These are phyloP conservation scores for Albophoma yamanashiensis DNA, from an alignment of 2,329 filamentous ascomycete species.

Conservation along the genomic window DNA sequence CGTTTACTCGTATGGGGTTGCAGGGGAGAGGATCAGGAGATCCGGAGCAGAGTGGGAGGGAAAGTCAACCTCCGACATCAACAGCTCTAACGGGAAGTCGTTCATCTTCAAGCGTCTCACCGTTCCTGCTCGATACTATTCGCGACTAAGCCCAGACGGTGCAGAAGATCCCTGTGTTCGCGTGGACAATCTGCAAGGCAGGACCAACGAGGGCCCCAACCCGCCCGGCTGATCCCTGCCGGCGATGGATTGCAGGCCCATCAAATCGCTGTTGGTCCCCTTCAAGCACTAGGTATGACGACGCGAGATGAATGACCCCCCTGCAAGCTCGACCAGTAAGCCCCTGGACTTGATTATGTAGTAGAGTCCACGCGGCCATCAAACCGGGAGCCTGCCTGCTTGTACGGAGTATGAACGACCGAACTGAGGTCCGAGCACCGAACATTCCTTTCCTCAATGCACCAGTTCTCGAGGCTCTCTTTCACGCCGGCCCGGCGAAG, in stretches of 20 bases:
- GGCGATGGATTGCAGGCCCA: background rate
- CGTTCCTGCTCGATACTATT: background rate
- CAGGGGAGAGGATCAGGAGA: too few species aligned
- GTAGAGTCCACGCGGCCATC: background rate
- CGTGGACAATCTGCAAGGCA: background rate
- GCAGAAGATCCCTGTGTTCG: background rate
- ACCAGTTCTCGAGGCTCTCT: background rate
- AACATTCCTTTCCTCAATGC: too few species aligned
- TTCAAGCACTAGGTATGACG: too few species aligned
- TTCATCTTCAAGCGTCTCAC: background rate
- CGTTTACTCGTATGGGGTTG: background rate
- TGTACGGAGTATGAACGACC: too few species aligned
- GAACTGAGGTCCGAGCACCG: background rate
- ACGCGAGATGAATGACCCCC: too few species aligned
- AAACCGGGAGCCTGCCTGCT: background rate
- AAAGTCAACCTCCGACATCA: background rate
- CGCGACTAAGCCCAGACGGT: background rate
- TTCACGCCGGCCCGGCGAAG: too few species aligned
- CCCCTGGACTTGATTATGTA: background rate
- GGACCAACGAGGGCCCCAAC: background rate
- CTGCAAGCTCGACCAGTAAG: background rate
- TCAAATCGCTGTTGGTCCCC: background rate
- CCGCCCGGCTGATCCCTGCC: background rate
- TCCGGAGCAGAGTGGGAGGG: too few species aligned
- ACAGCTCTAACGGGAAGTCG: too few species aligned